Evolutionary conservation across 495 filamentous ascomycete species (phyloP), one percentile per base, ranked within the genome.

Genomic region (Penicillium odoratum): DNA sequence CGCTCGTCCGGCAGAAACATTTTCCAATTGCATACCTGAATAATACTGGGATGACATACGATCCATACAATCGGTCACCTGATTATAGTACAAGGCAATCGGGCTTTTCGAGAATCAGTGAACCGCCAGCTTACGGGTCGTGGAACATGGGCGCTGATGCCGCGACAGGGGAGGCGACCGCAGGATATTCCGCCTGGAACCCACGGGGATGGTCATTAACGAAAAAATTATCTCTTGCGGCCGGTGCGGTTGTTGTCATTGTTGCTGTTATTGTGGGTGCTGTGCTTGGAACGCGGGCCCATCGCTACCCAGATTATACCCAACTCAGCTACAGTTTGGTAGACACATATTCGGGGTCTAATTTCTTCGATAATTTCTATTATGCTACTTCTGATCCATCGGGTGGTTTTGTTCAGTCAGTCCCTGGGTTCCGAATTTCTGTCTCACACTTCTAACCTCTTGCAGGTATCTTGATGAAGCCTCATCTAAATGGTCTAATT

Each of bases 401-500:
- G 6, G 38, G 13, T 40, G 38, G 38, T n/a, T 40, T 40, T 40
- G 38, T 40, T 5, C 38, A 40, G 38, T 40, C 5, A 5, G 38
- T 40, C 21, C 21, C 21, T 21, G 21, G 2, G 21, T 21, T 21
- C 2, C 21, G 21, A 21, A 21, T 21, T 21, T 21, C 21, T 21
- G 21, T 21, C 21, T 21, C 21, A 21, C 21, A 21, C 21, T 21
- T 21, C 21, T 21, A 21, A 21, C 21, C 21, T 40, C 13, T 6
- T n/a, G 4, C 15, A 40, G 38, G 13, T 40, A 40, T 15, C 15
- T 40, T 40, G 38, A 40, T 13, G 5, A 15, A 40, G 3, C 38
- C 16, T 13, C 38, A 16, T 40, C 38, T 40, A 15, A 40, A 16
- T 40, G 38, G 38, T 60, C 71, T 8, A 84, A 85, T 60, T 75